Base-by-base conservation (phyloP, 176 grass and related monocot genomes). In the Hordeum marinum region DNA sequence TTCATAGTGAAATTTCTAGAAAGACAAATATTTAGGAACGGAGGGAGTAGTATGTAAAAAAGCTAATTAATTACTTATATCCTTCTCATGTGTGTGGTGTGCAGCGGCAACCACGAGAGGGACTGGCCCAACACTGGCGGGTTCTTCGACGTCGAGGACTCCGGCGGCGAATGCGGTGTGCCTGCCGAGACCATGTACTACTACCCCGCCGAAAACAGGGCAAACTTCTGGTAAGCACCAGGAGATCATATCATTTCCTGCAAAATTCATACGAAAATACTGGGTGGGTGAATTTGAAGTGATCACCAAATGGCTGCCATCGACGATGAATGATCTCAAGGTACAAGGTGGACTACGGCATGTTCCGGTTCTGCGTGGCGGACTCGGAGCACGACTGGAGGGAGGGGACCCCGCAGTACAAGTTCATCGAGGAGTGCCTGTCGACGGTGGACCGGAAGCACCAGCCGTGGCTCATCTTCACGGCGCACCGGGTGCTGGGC, bases 341-440 rank as follows among this genome's bases (percentile, higher is more conserved):
- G 54, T 57, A 98, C 78, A 93, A 92, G 63, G 91, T 94, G 55
- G 93, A 95, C 81, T 95, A 92, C 39, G 96, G 93, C 6, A 90
- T 98, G 93, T 98, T 98, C 55, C 88, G 85, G 3, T 95, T 98
- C 83, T 98, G 96, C 80, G 54, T 98, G 11, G 96, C 78, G 4
- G 96, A 98, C 78, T 90, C 93, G 3, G 96, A 98, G 87, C 91
- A 98, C 32, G 96, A 98, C 62, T 94, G 96, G 93, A 88, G 96
- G 2, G 84, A 79, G 37, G 96, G 96, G 2, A 90, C 96, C 1
- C 50, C 74, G 15, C 96, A 94, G 81, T 86, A 94, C 80, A 31
- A 11, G 45, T 98, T 98, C 76, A 95, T 98, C 29, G 96, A 95
- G 79, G 68, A 78, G 0, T 98, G 96, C 83, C 84, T 98, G 3